phyloP scores from a whole-genome alignment of 768 basidiomycete species.

The Lactarius evosmus region DNA sequence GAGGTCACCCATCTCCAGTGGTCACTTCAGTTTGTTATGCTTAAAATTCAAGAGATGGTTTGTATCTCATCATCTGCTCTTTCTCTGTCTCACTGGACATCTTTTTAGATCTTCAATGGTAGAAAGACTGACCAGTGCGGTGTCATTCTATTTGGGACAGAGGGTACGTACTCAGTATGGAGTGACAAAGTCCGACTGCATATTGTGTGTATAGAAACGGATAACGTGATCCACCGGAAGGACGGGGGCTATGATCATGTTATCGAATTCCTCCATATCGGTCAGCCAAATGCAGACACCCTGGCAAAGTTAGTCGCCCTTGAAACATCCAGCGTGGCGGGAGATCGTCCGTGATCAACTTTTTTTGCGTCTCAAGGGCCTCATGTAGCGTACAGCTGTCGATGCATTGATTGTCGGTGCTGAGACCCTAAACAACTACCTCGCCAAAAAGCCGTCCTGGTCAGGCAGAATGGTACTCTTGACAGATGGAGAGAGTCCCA shows the following conservation, averaged over 20 bases:
- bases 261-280: conserved; percentile 64
- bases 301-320: conserved; percentile 64
- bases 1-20: conserved; percentile 79
- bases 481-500: conserved; percentile 79
- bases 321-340: conserved; percentile 50
- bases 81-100: conserved; percentile 8
- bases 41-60: conserved; percentile 92
- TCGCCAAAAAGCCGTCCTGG: conserved; percentile 76
- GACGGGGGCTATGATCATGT: conserved; percentile 74
- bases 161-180: conserved; percentile 46
- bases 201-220: conserved; percentile 46
- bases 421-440: conserved; percentile 68
- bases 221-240: conserved; percentile 58
- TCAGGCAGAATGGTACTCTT: conserved; percentile 78
- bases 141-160: conserved; percentile 83
- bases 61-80: neutral
- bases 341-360: conserved; percentile 56
- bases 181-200: neutral
- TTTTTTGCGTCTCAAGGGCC: conserved; percentile 4
- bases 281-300: conserved; percentile 59
- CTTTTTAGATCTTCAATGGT: conserved; percentile 75
- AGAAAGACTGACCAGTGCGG: conserved; percentile 94
- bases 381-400: conserved; percentile 49
- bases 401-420: conserved; percentile 86
- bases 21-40: conserved; percentile 80